Evolutionary conservation across 768 basidiomycete genomes (phyloP), one percentile per base, ranked within the genome.

Genomic region (Tephrocybe rancida): DNA sequence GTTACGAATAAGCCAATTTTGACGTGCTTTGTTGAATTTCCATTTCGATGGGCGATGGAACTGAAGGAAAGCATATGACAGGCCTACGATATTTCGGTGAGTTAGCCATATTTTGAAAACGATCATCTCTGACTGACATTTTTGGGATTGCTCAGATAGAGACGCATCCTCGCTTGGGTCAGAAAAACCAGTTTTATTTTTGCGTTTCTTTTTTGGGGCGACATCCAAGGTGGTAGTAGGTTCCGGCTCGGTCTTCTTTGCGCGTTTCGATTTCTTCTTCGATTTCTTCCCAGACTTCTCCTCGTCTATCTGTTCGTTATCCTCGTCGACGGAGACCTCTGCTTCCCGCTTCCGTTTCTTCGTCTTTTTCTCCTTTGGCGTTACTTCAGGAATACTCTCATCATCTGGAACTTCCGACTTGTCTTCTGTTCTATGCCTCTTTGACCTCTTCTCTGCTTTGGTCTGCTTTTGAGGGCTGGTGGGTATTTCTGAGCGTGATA

Each of bases 21-120:
- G 87, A 39, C 78, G 75, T 6, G 85, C 85, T 62, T 89, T 89
- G 56, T 84, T 84, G 63, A 89, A 90, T 59, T 88, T 90, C 88
- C 87, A 89, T 48, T 67, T 70, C 5, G 69, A 61, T 18, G 75
- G 77, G 35, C 70, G 70, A 46, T 74, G 71, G 59, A 78, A 79
- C 51, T 82, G 81, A n/a, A 69, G 61, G 60, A 81, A 84, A 1
- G 82, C 85, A 62, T 87, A 87, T 29, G 68, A 68, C 11, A 81
- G 56, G 19, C 74, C 79, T 81, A 55, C 13, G 48, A 44, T 13
- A 21, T 26, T 45, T 27, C n/a, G 18, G 14, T n/a, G 41, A n/a
- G 21, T 43, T 3, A 34, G 38, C 11, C 14, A 26, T 7, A 48
- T 19, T 41, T 7, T 41, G 13, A 29, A 51, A 44, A 32, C 18